Evolutionary conservation across 345 rosid genomes (phyloP).

Genomic region (Syzygium oleosum): DNA sequence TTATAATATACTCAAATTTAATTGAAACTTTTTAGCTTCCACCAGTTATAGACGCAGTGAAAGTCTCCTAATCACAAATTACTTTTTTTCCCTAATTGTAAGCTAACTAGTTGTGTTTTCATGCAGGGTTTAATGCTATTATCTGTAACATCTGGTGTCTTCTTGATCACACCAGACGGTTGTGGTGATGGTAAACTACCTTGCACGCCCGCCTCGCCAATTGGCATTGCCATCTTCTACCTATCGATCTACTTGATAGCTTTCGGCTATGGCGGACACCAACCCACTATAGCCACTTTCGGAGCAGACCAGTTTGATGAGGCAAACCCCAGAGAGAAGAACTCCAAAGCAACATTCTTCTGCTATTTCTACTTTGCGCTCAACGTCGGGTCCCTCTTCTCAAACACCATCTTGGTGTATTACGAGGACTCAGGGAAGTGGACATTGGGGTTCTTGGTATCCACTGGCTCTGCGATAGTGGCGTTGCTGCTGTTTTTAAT

Average conservation of each 20-base stretch:
- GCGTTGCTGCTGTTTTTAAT: slow-evolving; percentile 18
- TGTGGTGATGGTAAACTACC: slow-evolving; percentile 27
- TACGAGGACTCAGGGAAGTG: slow-evolving; percentile 33
- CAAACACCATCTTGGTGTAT: slow-evolving; percentile 38
- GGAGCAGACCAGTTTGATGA: slow-evolving; percentile 50
- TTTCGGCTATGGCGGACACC: slow-evolving; percentile 45
- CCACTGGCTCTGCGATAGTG: slow-evolving; percentile 21
- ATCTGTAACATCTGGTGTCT: slow-evolving; percentile 17
- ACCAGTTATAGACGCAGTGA: neutral
- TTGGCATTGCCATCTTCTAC: slow-evolving; percentile 18
- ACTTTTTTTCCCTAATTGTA: neutral
- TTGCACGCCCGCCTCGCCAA: slow-evolving; percentile 13
- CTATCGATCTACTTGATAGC: slow-evolving; percentile 32
- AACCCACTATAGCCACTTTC: slow-evolving; percentile 41
- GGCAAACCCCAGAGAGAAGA: slow-evolving; percentile 9
- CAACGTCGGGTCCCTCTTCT: slow-evolving; percentile 36
- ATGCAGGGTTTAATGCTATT: slow-evolving; percentile 23
- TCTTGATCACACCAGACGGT: slow-evolving; percentile 24
- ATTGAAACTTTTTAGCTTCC: neutral
- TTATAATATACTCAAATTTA: neutral
- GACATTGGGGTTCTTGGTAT: slow-evolving; percentile 33
- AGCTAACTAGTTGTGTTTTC: neutral
- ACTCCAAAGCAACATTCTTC: slow-evolving; percentile 27
- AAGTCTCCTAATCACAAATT: neutral
- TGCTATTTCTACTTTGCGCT: slow-evolving; percentile 43